phyloP scores from a whole-genome alignment of 352 stramenopile genomes.

The Phytophthora chlamydospora region DNA sequence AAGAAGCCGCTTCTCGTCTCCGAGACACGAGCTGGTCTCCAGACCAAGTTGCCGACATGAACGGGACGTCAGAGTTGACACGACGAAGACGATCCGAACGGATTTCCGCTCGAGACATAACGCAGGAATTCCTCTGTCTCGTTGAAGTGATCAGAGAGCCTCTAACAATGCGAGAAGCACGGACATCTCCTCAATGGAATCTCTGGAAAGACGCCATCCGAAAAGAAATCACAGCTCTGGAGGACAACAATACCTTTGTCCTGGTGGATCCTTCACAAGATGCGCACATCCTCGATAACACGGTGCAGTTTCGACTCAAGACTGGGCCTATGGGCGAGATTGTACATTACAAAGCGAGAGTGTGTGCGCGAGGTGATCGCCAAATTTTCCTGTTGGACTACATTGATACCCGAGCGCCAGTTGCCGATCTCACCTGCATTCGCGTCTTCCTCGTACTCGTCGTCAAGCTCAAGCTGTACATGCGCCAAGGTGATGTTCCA shows the following conservation, averaged over 20 bases:
- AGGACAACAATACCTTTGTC: constrained; percentile 2
- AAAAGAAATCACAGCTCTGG: background rate
- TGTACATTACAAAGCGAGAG: constrained; percentile 3
- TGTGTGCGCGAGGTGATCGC: constrained; percentile 8
- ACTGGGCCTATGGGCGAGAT: constrained; percentile 1
- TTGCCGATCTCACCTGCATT: constrained; percentile 1
- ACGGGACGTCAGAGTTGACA: no score
- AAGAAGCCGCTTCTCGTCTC: no score
- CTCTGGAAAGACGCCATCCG: background rate
- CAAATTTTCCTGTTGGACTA: constrained; percentile 7
- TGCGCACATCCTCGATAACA: constrained; percentile 6
- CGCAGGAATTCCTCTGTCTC: background rate
- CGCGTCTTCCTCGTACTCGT: background rate
- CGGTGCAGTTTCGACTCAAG: constrained; percentile 11
- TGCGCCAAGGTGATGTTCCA: constrained; percentile 3
- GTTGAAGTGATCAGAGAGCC: constrained; percentile 5
- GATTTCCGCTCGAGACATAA: background rate
- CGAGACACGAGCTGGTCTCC: background rate
- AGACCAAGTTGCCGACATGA: constrained; percentile 1
- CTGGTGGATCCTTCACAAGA: constrained; percentile 6
- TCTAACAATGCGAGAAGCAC: background rate
- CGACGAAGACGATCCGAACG: no score
- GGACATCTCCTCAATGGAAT: constrained; percentile 1
- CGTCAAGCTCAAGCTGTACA: background rate
- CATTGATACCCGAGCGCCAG: background rate